These are phyloP conservation scores for Posidonia oceanica DNA, from an alignment of 116 monocot genomes.

Conservation along the genomic window DNA sequence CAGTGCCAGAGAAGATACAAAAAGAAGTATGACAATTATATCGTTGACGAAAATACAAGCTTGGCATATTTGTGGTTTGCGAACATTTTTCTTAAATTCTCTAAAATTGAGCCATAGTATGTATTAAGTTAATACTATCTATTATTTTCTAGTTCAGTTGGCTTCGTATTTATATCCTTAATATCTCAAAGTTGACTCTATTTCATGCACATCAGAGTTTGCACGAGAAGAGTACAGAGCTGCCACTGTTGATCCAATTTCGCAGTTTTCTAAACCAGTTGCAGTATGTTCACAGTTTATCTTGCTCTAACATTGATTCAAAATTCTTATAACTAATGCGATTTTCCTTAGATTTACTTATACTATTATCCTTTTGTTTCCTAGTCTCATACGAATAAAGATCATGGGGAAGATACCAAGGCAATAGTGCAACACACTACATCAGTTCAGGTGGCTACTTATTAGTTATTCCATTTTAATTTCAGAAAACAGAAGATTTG, in stretches of 20 bases:
- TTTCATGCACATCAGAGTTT: constrained; percentile 33
- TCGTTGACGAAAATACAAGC: too few relatives aligned
- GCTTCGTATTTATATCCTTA: neutral
- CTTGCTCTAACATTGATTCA: neutral
- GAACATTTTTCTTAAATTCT: too few relatives aligned
- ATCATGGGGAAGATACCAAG: constrained; percentile 84
- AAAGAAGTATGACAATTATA: too few relatives aligned
- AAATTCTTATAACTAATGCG: neutral
- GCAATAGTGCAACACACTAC: constrained; percentile 72
- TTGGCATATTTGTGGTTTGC: too few relatives aligned
- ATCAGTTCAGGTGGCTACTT: constrained; percentile 40
- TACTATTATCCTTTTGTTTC: constrained; percentile 10
- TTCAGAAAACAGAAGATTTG: neutral
- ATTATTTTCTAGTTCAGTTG: too few relatives aligned
- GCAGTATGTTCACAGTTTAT: constrained; percentile 21
- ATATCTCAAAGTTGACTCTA: neutral
- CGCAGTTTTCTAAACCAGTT: constrained; percentile 71
- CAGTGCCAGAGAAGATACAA: too few relatives aligned
- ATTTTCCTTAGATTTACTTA: neutral
- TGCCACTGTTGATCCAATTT: constrained; percentile 77
- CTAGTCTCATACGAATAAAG: constrained; percentile 93
- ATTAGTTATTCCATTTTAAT: too few relatives aligned
- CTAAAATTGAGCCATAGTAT: too few relatives aligned
- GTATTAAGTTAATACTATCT: too few relatives aligned
- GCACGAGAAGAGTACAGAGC: constrained; percentile 56